phyloP scores from a whole-genome alignment of 176 grass and related monocot species.

The Alloteropsis semialata region DNA sequence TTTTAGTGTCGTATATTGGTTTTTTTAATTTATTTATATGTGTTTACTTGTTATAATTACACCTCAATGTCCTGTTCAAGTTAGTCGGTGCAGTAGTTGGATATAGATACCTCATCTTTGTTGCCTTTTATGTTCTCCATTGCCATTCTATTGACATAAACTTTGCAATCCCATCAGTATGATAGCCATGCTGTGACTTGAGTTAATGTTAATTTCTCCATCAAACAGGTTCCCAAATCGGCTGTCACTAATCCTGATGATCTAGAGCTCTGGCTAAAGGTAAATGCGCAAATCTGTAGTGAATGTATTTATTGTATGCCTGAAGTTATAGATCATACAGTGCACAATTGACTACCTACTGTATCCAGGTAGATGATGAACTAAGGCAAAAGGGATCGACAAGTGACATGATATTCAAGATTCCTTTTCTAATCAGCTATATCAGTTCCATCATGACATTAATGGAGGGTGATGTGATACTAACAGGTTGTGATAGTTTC shows the following conservation, averaged over 20 bases:
- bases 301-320: background rate
- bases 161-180: background rate
- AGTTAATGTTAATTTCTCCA: background rate
- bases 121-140: background rate
- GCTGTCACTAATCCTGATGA: conserved; percentile 70
- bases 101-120: background rate
- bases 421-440: conserved; percentile 91
- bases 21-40: background rate
- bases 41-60: background rate
- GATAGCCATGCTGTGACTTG: background rate
- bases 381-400: conserved; percentile 85
- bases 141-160: background rate
- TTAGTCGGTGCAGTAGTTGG: background rate
- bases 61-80: background rate
- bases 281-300: conserved; percentile 26
- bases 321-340: background rate
- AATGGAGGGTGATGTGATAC: conserved; percentile 92
- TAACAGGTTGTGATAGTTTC: conserved; percentile 58
- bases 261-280: conserved; percentile 96
- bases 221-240: conserved; percentile 78
- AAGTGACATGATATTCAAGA: conserved; percentile 93
- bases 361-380: conserved; percentile 78
- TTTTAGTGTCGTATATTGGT: background rate
- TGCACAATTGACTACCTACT: conserved; percentile 6
- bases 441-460: conserved; percentile 94